Evolutionary conservation across 306 rosid species (phyloP).

Genomic region (Quercus cerris): DNA sequence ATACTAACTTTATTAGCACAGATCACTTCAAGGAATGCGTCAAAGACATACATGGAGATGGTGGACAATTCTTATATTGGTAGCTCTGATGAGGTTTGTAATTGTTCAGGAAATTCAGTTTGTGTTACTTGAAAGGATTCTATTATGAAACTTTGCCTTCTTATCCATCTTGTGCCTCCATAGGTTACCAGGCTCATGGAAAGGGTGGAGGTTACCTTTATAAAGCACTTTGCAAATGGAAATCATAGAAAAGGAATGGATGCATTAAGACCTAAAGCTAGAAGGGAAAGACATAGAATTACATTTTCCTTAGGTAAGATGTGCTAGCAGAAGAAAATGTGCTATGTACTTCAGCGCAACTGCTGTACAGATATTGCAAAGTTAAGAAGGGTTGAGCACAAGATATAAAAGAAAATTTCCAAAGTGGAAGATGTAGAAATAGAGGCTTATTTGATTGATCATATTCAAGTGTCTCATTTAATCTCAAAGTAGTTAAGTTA

Average conservation of each 20-base stretch:
- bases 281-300: constrained; percentile 50
- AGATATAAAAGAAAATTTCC: too few species aligned
- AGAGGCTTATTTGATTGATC: too few species aligned
- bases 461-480: too few species aligned
- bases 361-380: too few species aligned
- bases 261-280: constrained; percentile 43
- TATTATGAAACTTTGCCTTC: background rate
- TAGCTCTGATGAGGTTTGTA: constrained; percentile 49
- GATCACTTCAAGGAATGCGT: constrained; percentile 56
- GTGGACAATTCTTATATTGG: constrained; percentile 64
- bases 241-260: constrained; percentile 47
- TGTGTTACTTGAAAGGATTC: background rate
- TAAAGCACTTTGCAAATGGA: constrained; percentile 56
- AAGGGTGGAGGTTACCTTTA: constrained; percentile 59
- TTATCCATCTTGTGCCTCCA: constrained; percentile 14
- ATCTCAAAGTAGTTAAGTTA: too few species aligned
- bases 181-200: constrained; percentile 63
- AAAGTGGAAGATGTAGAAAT: too few species aligned
- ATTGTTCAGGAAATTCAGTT: background rate
- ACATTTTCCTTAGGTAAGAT: constrained; percentile 46
- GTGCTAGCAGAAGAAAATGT: background rate
- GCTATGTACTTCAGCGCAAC: background rate
- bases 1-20: constrained; percentile 15
- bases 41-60: constrained; percentile 61
- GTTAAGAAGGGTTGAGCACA: too few species aligned